phyloP scores from a whole-genome alignment of 352 stramenopile species.

The Phytophthora crassamura region DNA sequence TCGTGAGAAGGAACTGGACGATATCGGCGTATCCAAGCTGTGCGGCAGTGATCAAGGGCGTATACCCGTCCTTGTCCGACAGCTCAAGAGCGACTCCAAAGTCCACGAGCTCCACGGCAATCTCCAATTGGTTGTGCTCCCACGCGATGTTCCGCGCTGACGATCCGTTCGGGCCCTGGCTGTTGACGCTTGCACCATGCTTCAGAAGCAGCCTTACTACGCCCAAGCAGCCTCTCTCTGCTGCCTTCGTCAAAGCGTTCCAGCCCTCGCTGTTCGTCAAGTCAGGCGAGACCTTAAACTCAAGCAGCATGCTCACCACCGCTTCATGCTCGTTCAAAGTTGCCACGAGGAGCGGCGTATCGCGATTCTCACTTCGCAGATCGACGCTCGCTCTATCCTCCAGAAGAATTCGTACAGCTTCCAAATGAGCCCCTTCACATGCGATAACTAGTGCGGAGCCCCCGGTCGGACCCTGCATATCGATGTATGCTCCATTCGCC shows the following conservation, averaged over 20 bases:
- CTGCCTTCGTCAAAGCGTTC: too few species aligned
- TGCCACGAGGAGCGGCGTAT: too few species aligned
- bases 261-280: too few species aligned
- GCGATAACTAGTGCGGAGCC: constrained; percentile 1
- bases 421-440: background rate
- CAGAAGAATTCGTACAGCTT: background rate
- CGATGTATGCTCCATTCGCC: background rate
- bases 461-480: background rate
- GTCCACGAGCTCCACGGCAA: background rate
- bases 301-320: too few species aligned
- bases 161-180: background rate
- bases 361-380: background rate
- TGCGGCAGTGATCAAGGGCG: constrained; percentile 2
- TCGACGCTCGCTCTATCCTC: background rate
- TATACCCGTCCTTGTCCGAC: constrained; percentile 1
- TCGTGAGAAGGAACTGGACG: constrained; percentile 1
- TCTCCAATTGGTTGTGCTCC: background rate
- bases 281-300: too few species aligned
- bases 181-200: background rate
- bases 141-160: constrained; percentile 4
- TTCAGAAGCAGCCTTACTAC: background rate
- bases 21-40: constrained; percentile 3
- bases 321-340: too few species aligned
- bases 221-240: too few species aligned
- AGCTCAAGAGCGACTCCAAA: background rate